Conservation (phyloP, 1,284 basidiomycete genomes). For the Apiotrichum sp. region DNA sequence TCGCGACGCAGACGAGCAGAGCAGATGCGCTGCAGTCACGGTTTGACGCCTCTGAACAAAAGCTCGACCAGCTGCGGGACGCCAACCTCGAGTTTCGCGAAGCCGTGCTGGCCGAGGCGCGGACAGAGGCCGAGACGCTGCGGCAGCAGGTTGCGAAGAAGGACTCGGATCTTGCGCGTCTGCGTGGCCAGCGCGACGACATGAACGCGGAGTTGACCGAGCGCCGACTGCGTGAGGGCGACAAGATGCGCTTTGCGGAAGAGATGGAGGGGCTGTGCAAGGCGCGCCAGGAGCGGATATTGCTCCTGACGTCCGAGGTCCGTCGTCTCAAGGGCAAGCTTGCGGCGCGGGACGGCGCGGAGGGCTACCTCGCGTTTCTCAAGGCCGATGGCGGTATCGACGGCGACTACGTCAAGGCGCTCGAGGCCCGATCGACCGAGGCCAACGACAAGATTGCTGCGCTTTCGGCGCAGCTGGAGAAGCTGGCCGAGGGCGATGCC, state of each 20-base stretch:
- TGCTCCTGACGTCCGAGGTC: slow-evolving; percentile 66
- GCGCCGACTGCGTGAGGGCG: slow-evolving; percentile 60
- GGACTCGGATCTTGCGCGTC: slow-evolving; percentile 66
- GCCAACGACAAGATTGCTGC: slow-evolving; percentile 26
- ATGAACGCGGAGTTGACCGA: slow-evolving; percentile 65
- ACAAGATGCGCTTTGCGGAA: slow-evolving; percentile 59
- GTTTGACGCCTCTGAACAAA: slow-evolving; percentile 29
- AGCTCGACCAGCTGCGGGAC: slow-evolving; percentile 33
- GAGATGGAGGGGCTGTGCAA: slow-evolving; percentile 68
- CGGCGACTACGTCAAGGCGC: slow-evolving; percentile 57
- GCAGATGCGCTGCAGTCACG: slow-evolving; percentile 30
- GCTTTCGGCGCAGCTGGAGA: slow-evolving; percentile 21
- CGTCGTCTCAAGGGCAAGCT: slow-evolving; percentile 67
- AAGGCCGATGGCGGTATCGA: slow-evolving; percentile 57
- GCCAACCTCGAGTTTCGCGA: slow-evolving; percentile 39
- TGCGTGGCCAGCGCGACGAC: slow-evolving; percentile 77
- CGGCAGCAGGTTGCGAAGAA: slow-evolving; percentile 51
- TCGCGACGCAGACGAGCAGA: slow-evolving; percentile 26
- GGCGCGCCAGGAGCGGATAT: slow-evolving; percentile 70
- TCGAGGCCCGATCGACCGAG: slow-evolving; percentile 56
- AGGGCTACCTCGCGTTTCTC: slow-evolving; percentile 67
- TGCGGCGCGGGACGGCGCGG: slow-evolving; percentile 65
- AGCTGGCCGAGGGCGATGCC: slow-evolving; percentile 17
- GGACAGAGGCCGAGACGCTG: slow-evolving; percentile 33
- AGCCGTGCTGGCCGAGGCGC: slow-evolving; percentile 29